Base-by-base conservation (phyloP, 495 filamentous ascomycete genomes). In the Pyronema domesticum region DNA sequence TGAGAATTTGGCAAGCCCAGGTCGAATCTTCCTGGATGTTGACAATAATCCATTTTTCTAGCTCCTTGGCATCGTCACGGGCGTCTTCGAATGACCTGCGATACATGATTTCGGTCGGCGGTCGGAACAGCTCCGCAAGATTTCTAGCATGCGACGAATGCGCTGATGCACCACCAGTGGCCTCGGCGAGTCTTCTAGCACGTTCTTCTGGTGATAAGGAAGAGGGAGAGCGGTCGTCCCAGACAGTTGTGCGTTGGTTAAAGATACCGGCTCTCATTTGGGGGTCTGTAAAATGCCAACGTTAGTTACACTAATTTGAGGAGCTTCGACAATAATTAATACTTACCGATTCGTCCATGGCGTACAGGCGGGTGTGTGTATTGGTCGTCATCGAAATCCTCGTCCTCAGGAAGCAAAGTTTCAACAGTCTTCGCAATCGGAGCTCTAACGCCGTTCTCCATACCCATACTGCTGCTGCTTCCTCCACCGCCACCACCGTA, bases 371-470 rank as follows among this genome's bases (percentile, higher is more conserved):
- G 18, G 40, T 61, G 59, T 51, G 30, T 46, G 49, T 61, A 64
- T 49, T 81, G 74, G 53, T 75, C 77, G 42, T 75, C 74, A 55
- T 79, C 74, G 50, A 66, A 69, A 54, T 82, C 51, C 1, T 53
- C 77, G 35, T 73, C 67, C 11, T 69, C 76, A 11, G 83, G 84
- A 34, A 95, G 81, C 40, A 98, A 76, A 0, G 85, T 95, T 69
- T 96, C 93, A 15, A 84, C 91, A 13, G 82, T 93, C 55, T 87
- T 79, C 39, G 81, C 86, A 70, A 98, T 89, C 30, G 91, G 91
- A 39, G 93, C 91, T 60, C 91, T 75, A 37, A 96, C 82, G 11
- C 72, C 81, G 57, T 85, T 80, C 7, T 64, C 55, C 9, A 55
- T 53, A 53, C 55, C 55, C 7, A 36, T 46, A 30, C 23, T 30